These are phyloP conservation scores for Peterozyma toletana DNA, from an alignment of 805 yeast genomes.

Conservation along the genomic window DNA sequence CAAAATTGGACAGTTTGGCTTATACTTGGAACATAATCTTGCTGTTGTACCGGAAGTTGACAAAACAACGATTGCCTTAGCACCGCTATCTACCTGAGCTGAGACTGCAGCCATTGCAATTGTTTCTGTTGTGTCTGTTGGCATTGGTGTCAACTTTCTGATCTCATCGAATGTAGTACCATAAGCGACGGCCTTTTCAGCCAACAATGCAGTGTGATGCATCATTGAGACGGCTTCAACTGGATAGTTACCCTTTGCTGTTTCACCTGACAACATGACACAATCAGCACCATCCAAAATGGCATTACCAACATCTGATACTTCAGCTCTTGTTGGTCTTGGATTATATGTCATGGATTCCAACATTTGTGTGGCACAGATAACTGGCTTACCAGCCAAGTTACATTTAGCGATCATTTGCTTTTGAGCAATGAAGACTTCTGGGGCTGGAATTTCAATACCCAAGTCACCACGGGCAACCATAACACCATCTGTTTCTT, in stretches of 20 bases:
- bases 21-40: conserved; percentile 93
- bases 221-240: conserved; percentile 95
- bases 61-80: conserved; percentile 93
- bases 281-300: conserved; percentile 99
- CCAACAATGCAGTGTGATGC: conserved; percentile 95
- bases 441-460: conserved; percentile 98
- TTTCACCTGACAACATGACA: conserved; percentile 99
- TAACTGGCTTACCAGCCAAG: conserved; percentile 98
- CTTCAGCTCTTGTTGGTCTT: conserved; percentile 99
- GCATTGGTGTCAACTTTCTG: conserved; percentile 77
- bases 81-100: conserved; percentile 92
- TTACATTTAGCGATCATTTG: conserved; percentile 98
- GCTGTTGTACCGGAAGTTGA: conserved; percentile 95
- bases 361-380: conserved; percentile 99
- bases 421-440: conserved; percentile 97
- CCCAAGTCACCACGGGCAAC: conserved; percentile 99
- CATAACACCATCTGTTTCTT: conserved; percentile 98
- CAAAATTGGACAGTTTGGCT: conserved; percentile 95
- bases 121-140: conserved; percentile 92
- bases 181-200: conserved; percentile 96
- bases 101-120: conserved; percentile 96
- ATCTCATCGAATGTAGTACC: conserved; percentile 76
- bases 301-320: conserved; percentile 98
- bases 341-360: conserved; percentile 99
- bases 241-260: conserved; percentile 99